Evolutionary conservation across 2,329 filamentous ascomycete genomes (phyloP).

Genomic region (Huntiella omanensis): DNA sequence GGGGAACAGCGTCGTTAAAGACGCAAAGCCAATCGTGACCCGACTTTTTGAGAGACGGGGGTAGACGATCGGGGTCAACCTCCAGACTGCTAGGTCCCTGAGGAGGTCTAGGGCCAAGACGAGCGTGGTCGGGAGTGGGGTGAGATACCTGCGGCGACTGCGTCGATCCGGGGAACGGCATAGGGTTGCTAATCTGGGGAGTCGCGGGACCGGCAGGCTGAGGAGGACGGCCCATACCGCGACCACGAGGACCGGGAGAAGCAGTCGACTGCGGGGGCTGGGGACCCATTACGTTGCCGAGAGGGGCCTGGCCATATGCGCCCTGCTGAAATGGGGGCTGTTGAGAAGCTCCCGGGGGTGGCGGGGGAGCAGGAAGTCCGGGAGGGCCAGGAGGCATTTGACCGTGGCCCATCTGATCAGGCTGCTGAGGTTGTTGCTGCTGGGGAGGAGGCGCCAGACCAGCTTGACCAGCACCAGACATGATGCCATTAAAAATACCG

Average conservation of each 20-base stretch:
- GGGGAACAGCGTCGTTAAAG: constrained; percentile 82
- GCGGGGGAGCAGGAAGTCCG: constrained; percentile 38
- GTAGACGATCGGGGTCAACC: constrained; percentile 69
- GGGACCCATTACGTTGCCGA: constrained; percentile 53
- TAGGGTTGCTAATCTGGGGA: constrained; percentile 75
- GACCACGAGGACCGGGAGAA: constrained; percentile 58
- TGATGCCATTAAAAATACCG: constrained; percentile 88
- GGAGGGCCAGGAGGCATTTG: constrained; percentile 25
- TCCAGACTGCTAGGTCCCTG: constrained; percentile 31
- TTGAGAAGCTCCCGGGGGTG: constrained; percentile 44
- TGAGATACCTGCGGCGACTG: constrained; percentile 78
- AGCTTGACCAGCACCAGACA: constrained; percentile 72
- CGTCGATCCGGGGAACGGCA: constrained; percentile 65
- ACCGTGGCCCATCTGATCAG: constrained; percentile 34
- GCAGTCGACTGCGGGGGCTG: constrained; percentile 71
- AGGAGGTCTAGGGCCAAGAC: constrained; percentile 25
- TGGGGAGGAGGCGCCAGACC: constrained; percentile 63
- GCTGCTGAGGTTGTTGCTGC: constrained; percentile 63
- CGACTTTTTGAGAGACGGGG: constrained; percentile 72
- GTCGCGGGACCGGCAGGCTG: constrained; percentile 52
- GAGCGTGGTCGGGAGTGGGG: constrained; percentile 51
- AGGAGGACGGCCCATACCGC: constrained; percentile 47
- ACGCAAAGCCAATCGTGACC: constrained; percentile 89
- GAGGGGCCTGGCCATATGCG: constrained; percentile 40
- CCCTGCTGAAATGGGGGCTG: constrained; percentile 63